phyloP scores from a whole-genome alignment of 2,329 filamentous ascomycete genomes.

The Dothideomycetidae sp. region DNA sequence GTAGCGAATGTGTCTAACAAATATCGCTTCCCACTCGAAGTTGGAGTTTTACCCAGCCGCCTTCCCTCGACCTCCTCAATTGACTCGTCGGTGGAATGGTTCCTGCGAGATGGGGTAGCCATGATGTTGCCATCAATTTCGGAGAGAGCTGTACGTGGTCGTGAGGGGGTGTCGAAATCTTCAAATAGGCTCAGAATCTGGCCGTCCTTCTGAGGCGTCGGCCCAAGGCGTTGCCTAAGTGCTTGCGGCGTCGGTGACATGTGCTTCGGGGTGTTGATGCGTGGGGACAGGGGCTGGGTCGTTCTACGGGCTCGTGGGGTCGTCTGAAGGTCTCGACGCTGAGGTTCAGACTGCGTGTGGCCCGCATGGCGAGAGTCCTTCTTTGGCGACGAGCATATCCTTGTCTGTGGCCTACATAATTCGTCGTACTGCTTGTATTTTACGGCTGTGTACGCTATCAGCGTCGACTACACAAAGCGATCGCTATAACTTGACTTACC shows the following conservation, averaged over 20 bases:
- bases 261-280: background rate
- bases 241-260: conserved; percentile 18
- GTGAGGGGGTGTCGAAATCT: conserved; percentile 38
- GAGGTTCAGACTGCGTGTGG: background rate
- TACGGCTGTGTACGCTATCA: conserved; percentile 35
- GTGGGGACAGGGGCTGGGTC: too few species aligned
- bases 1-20: conserved; percentile 51
- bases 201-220: conserved; percentile 68
- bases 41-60: conserved; percentile 29
- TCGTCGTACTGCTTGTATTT: conserved; percentile 69
- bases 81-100: conserved; percentile 10
- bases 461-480: too few species aligned
- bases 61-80: conserved; percentile 5
- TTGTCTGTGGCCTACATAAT: conserved; percentile 28
- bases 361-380: conserved; percentile 1
- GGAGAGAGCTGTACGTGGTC: conserved; percentile 19
- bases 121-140: conserved; percentile 22
- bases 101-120: conserved; percentile 27
- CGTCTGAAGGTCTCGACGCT: conserved; percentile 1
- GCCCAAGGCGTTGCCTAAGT: conserved; percentile 39
- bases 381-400: background rate
- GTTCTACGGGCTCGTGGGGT: conserved; percentile 16
- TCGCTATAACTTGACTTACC: too few species aligned
- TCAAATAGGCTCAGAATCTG: conserved; percentile 67
- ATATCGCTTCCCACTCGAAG: conserved; percentile 45